Evolutionary conservation across 2,329 filamentous ascomycete genomes (phyloP).

Genomic region (Thelonectria blattea): DNA sequence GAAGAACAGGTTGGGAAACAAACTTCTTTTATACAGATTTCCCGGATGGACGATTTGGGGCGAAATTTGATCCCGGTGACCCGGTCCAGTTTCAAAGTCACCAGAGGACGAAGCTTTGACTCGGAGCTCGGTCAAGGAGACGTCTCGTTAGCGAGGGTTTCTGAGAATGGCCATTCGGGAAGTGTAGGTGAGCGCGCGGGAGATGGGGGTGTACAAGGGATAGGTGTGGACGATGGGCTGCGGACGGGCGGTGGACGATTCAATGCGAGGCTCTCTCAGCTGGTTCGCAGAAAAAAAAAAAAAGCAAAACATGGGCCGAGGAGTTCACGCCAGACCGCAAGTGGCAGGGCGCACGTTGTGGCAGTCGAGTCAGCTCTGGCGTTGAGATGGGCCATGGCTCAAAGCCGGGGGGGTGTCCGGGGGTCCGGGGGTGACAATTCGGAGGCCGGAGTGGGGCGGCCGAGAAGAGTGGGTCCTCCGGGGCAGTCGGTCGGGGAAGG

Average conservation of each 20-base stretch:
- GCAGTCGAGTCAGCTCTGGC: background rate
- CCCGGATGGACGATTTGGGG: background rate
- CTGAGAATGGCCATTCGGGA: background rate
- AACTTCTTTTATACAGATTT: conserved; percentile 21
- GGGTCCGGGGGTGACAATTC: conserved; percentile 25
- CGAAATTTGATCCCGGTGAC: no score
- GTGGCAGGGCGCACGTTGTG: background rate
- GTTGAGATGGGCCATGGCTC: no score
- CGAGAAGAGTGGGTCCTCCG: conserved; percentile 9
- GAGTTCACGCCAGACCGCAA: no score
- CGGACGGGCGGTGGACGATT: background rate
- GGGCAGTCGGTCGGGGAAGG: conserved; percentile 27
- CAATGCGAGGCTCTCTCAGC: background rate
- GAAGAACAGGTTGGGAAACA: conserved; percentile 10
- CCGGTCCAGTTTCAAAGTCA: conserved; percentile 10
- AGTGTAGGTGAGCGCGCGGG: conserved; percentile 4
- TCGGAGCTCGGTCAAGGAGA: conserved; percentile 29
- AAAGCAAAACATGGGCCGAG: background rate
- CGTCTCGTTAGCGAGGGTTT: conserved; percentile 25
- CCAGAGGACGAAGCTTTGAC: conserved; percentile 17
- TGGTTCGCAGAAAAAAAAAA: background rate
- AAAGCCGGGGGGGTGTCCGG: no score
- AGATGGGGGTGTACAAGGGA: background rate
- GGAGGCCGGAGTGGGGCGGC: conserved; percentile 12
- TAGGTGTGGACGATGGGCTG: background rate